phyloP scores from a whole-genome alignment of 169 alveolate genomes.

The Amoebophrya sp. region DNA sequence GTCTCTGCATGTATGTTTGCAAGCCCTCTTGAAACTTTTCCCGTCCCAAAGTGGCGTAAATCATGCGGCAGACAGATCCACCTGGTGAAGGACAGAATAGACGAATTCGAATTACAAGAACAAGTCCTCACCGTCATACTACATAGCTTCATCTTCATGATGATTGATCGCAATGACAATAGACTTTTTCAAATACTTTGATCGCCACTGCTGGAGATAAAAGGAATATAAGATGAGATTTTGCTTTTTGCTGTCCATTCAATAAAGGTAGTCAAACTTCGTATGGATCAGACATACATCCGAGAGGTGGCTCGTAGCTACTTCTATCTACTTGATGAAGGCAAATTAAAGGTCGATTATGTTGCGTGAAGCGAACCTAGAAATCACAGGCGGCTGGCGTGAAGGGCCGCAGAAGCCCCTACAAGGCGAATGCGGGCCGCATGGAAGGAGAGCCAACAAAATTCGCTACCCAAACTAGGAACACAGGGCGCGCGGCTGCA shows the following conservation, averaged over 20 bases:
- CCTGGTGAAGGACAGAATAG: constrained; percentile 39
- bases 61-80: constrained; percentile 61
- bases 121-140: not conserved
- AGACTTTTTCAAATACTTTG: not conserved
- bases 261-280: constrained; percentile 32
- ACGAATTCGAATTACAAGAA: not conserved
- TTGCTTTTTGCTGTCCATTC: constrained; percentile 16
- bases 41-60: constrained; percentile 57
- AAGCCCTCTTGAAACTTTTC: constrained; percentile 45
- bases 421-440: too few species aligned
- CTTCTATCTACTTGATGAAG: too few species aligned
- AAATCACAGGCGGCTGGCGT: too few species aligned
- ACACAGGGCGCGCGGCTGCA: too few species aligned
- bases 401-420: too few species aligned
- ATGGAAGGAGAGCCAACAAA: too few species aligned
- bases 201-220: not conserved
- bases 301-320: too few species aligned
- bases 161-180: not conserved
- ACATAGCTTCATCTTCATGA: not conserved
- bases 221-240: not conserved
- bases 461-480: too few species aligned
- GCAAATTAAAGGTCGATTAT: too few species aligned
- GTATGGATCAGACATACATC: constrained; percentile 36
- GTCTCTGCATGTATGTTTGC: constrained; percentile 39
- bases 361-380: too few species aligned